Percentiles rank a stretch among this genome's conserved stretches.
Evolutionary conservation across 306 rosid genomes (phyloP).

Genomic region (Cyclanthera cordifolia): DNA sequence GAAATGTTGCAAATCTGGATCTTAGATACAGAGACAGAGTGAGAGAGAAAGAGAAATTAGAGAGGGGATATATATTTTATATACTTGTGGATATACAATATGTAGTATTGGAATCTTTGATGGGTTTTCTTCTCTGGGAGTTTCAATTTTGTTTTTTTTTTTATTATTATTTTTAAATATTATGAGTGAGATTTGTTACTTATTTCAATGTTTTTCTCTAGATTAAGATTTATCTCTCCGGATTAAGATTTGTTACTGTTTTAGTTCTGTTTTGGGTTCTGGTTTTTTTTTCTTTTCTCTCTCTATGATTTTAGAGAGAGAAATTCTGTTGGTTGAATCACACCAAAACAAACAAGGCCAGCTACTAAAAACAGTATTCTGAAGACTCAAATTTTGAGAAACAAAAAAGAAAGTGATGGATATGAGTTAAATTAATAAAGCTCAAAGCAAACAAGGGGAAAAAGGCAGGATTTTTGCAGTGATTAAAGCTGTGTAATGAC

Average conservation of each 20-base stretch:
- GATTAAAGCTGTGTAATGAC: not conserved
- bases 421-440: not conserved
- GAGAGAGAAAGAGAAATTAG: not conserved
- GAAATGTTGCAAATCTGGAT: constrained; percentile 3
- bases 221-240: not conserved
- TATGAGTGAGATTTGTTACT: constrained; percentile 1
- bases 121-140: not conserved
- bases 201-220: not conserved
- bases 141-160: not conserved
- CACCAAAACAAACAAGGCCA: constrained; percentile 3
- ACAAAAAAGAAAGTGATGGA: not conserved
- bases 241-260: too few species aligned
- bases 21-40: too few species aligned
- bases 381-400: not conserved
- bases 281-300: not conserved
- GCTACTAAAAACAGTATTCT: not conserved
- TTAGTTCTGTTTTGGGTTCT: not conserved
- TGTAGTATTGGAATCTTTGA: constrained; percentile 4
- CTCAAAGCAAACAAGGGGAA: not conserved
- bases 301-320: constrained; percentile 4
- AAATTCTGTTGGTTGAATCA: constrained; percentile 11
- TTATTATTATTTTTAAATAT: not conserved
- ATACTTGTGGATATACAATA: constrained; percentile 6
- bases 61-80: not conserved
- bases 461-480: not conserved